Base-by-base conservation (phyloP, 2,329 filamentous ascomycete genomes). In the Xylariaceae sp. region DNA sequence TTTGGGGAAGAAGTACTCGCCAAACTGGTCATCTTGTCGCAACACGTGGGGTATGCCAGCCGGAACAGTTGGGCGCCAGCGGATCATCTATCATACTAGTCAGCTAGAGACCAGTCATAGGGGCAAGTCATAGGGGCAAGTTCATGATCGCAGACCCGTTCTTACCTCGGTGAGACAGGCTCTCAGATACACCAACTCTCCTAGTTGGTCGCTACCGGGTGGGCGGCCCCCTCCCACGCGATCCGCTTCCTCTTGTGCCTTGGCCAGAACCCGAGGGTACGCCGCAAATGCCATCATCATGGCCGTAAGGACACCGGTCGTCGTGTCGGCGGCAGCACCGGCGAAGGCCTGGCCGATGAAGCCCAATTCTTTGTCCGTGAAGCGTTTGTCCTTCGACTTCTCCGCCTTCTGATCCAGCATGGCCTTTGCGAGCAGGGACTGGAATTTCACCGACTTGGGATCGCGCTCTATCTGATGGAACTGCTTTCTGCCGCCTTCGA, bases 1-100 rank as follows among this genome's bases (percentile, higher is more conserved):
- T 22, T 58, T 61, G 3, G 65, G 64, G 19, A 68, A 55, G 4
- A 51, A 45, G 14, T 58, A 59, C 11, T 60, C 63, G 29, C 59
- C 55, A 29, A 61, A 52, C 39, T 43, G 51, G 32, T 62, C 59
- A 15, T 40, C 37, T 40, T 23, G 7, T 7, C 7, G 7, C 21
- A 23, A 12, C 8, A 7, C 8, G 12, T 23, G 21, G 12, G 21
- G 21, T 23, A 23, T 23, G 21, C 21, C 21, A 8, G 21, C 21
- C 8, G 12, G 7, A 12, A 23, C 8, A 8, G 21, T 23, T 7
- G 21, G 21, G 12, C 21, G 21, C 21, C 21, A 23, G 8, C 21
- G 21, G 8, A 7, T 8, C 21, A n/a, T n/a, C n/a, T n/a, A n/a
- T n/a, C n/a, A n/a, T n/a, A n/a, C n/a, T n/a, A 23, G 21, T 23